Base-by-base conservation (phyloP, 148 eudicot species). In the Simmondsia chinensis region DNA sequence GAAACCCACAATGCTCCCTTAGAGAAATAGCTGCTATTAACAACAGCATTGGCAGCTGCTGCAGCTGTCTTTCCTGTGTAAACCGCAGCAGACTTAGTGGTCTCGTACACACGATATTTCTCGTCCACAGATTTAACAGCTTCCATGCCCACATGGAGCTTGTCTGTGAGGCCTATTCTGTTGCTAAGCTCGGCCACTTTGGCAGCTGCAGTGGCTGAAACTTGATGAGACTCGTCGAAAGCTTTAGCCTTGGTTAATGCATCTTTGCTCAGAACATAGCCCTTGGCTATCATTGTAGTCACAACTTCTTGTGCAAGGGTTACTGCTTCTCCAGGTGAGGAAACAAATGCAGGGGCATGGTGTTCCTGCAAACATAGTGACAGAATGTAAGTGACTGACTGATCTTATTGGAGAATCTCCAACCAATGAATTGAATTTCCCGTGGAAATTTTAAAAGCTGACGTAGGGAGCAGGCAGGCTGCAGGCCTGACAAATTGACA, bases 1-100 rank as follows among this genome's bases (percentile, higher is more conserved):
- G 94, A 80, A 37, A 76, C 81, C 87, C 73, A 77, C 43, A 80
- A 72, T 23, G 89, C 89, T 39, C 95, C 89, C 46, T 46, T 64
- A 1, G 89, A 54, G 36, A 85, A 76, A 43, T 75, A 80, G 59
- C 77, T 85, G 74, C 82, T 80, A 36, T 72, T 80, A 1, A 72
- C 83, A 20, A 81, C 89, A 54, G 82, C 75, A 24, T 16, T 72
- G 24, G 86, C 86, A 72, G 94, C 84, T 43, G 73, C 51, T 13
- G 60, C 73, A 6, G 82, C 79, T 52, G 75, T 74, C 73, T 72
- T 74, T 29, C 94, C 93, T 0, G 96, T 73, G 46, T 43, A 68
- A 16, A 68, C 48, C 9, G 87, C 88, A 39, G 77, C 88, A 3
- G 80, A 54, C 34, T 7, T 57, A 24, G 94, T 76, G 20, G 43